Conservation (phyloP, 176 grass and related monocot species). For the Alloteropsis semialata region DNA sequence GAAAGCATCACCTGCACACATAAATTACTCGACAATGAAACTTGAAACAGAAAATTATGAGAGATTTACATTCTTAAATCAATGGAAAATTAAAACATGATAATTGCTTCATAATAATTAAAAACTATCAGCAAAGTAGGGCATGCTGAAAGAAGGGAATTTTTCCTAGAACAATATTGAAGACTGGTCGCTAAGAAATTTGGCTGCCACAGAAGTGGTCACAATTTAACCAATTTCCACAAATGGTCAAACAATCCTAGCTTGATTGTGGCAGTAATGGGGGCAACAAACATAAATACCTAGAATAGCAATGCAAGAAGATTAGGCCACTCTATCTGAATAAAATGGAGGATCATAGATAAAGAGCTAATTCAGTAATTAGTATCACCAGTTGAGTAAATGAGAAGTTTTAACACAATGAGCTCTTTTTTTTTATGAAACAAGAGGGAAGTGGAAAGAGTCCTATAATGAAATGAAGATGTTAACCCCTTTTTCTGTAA, state of each 20-base stretch:
- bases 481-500: neutral
- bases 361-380: neutral
- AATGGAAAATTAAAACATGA: neutral
- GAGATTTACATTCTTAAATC: neutral
- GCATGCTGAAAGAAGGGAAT: neutral
- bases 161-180: neutral
- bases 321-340: neutral
- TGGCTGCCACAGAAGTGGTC: neutral
- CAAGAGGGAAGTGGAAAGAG: neutral
- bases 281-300: neutral
- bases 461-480: neutral
- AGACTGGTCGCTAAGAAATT: neutral
- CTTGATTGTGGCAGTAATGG: neutral
- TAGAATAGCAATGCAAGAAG: neutral
- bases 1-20: conserved; percentile 30
- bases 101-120: neutral
- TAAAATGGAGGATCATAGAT: neutral
- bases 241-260: neutral
- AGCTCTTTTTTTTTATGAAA: too few relatives aligned
- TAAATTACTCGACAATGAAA: neutral
- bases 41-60: neutral
- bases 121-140: neutral
- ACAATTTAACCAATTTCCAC: neutral
- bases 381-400: neutral
- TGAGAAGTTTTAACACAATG: neutral